phyloP scores from a whole-genome alignment of 225 moss, liverwort and hornwort genomes.

The Physcomitrellopsis africana region DNA sequence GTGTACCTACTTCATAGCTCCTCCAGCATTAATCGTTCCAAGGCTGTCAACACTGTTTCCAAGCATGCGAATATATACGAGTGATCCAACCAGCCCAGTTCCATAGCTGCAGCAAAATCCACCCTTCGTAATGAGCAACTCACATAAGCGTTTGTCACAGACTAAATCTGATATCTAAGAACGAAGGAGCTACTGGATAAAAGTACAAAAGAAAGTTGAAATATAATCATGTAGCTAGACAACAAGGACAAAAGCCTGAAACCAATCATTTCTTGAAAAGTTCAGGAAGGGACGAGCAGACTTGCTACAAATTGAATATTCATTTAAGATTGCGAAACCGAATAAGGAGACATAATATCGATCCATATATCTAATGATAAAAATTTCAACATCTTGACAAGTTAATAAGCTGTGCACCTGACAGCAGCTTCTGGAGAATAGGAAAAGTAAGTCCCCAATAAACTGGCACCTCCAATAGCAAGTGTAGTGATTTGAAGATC shows the following conservation, averaged over 20 bases:
- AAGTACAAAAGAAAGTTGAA: background rate
- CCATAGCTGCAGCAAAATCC: slow-evolving; percentile 66
- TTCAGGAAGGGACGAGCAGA: too few species aligned
- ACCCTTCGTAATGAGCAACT: background rate
- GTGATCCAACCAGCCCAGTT: slow-evolving; percentile 73
- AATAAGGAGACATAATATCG: background rate
- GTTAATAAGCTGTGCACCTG: slow-evolving; percentile 49
- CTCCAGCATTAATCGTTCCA: slow-evolving; percentile 37
- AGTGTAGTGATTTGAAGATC: slow-evolving; percentile 76
- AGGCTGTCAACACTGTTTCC: slow-evolving; percentile 88
- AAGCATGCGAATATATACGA: slow-evolving; percentile 88
- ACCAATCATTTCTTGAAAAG: background rate
- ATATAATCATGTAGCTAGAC: background rate
- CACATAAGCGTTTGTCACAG: background rate
- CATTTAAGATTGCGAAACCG: background rate
- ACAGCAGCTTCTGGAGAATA: slow-evolving; percentile 82
- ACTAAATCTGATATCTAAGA: background rate
- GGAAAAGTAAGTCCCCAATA: slow-evolving; percentile 55
- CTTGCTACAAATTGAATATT: too few species aligned
- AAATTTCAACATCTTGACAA: background rate
- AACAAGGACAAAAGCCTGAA: background rate
- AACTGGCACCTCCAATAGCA: slow-evolving; percentile 61
- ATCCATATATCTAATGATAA: background rate
- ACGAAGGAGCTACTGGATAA: background rate
- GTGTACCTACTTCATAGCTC: slow-evolving; percentile 63